phyloP scores from a whole-genome alignment of 768 basidiomycete species.

The Tulasnella sp. region DNA sequence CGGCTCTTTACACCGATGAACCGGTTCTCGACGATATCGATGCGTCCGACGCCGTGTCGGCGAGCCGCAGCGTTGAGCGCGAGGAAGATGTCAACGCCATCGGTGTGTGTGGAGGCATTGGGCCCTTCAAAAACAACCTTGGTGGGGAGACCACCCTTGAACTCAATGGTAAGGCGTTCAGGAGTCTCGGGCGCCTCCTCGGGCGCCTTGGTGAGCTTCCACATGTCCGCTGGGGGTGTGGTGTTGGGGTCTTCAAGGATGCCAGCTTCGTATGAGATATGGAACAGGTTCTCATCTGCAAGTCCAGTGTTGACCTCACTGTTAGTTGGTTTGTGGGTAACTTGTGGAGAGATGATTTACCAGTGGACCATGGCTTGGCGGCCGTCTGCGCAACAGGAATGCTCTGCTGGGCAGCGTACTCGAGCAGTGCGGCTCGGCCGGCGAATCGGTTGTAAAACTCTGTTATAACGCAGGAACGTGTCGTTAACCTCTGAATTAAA shows the following conservation, averaged over 20 bases:
- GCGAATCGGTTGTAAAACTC: slow-evolving; percentile 98
- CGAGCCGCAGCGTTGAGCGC: slow-evolving; percentile 83
- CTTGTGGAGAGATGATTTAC: too few species aligned
- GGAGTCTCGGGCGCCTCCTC: slow-evolving; percentile 71
- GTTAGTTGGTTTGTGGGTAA: too few species aligned
- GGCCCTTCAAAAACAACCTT: slow-evolving; percentile 42
- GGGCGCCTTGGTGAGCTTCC: slow-evolving; percentile 86
- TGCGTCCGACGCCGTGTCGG: slow-evolving; percentile 90
- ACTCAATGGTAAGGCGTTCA: slow-evolving; percentile 76
- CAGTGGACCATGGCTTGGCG: slow-evolving; percentile 96
- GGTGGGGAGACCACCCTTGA: slow-evolving; percentile 75
- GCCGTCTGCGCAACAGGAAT: slow-evolving; percentile 94
- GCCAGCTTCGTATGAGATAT: slow-evolving; percentile 99
- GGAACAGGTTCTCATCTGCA: slow-evolving; percentile 93
- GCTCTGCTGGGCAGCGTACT: slow-evolving; percentile 73
- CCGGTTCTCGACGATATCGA: slow-evolving; percentile 99
- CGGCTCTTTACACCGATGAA: slow-evolving; percentile 99
- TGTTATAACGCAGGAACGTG: slow-evolving; percentile 25
- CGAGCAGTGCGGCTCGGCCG: slow-evolving; percentile 86
- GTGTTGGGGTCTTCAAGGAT: slow-evolving; percentile 95
- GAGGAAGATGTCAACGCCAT: slow-evolving; percentile 88
- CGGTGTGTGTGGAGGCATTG: slow-evolving; percentile 43
- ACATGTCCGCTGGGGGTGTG: slow-evolving; percentile 95
- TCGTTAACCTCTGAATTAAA: background rate
- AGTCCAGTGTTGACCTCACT: too few species aligned